Evolutionary conservation across 192 early-diverging fungal genomes (phyloP).

Genomic region (Anaeromyces robustus): DNA sequence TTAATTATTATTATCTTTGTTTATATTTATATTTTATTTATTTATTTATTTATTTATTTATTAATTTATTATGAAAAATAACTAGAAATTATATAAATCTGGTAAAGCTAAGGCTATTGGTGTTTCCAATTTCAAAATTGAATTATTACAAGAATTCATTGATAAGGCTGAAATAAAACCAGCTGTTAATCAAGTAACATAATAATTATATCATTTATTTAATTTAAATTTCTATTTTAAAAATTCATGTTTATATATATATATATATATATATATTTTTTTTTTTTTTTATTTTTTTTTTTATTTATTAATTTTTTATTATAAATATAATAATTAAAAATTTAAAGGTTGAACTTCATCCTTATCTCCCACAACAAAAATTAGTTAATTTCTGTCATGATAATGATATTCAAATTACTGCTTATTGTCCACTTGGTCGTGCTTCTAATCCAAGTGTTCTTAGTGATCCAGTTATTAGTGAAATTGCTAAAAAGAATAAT

Average conservation of each 20-base stretch:
- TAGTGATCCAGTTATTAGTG: background rate
- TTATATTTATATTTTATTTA: too few relatives aligned
- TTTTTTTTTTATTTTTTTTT: background rate
- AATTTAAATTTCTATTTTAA: too few relatives aligned
- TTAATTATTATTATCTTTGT: too few relatives aligned
- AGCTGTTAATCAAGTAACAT: slow-evolving; percentile 52
- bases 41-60: background rate
- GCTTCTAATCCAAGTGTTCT: background rate
- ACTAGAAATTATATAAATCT: slow-evolving; percentile 29
- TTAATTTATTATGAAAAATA: background rate
- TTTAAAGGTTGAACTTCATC: background rate
- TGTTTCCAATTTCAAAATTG: slow-evolving; percentile 63
- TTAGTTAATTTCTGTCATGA: background rate
- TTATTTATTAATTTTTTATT: background rate
- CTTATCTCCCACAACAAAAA: background rate
- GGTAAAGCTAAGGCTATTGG: slow-evolving; percentile 68
- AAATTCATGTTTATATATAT: too few relatives aligned
- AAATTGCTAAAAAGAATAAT: background rate
- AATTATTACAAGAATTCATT: slow-evolving; percentile 49
- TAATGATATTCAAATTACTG: background rate
- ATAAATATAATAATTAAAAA: background rate
- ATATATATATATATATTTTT: too few relatives aligned
- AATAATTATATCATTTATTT: too few relatives aligned
- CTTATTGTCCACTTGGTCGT: background rate
- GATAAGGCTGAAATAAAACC: slow-evolving; percentile 49